Evolutionary conservation across 2,329 filamentous ascomycete genomes (phyloP), one percentile per base, ranked within the genome.

Genomic region (Fusarium penzigii): DNA sequence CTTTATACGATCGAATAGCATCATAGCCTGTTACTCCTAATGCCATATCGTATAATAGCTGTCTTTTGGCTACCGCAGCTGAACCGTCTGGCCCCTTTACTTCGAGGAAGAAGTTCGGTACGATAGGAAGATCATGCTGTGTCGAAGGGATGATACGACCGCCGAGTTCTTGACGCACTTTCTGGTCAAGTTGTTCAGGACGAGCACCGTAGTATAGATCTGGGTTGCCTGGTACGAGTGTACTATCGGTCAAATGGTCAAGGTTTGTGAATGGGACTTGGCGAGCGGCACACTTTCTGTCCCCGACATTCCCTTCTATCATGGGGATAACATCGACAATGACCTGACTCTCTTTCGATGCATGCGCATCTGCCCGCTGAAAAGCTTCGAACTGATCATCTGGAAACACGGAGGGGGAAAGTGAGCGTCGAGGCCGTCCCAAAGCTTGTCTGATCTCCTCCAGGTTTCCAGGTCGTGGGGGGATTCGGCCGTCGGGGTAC

Each of bases 21-120:
- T 29, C 70, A 65, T 42, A 74, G 67, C 1, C 57, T 72, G 44
- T 70, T n/a, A 68, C 59, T 16, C 71, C 68, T 8, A 64, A 47
- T 7, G 72, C 70, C n/a, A 68, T 68, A 55, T 75, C 64, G 49
- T 75, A 71, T 38, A 53, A 62, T 42, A 66, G 70, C 51, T 75
- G 72, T 39, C 66, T 63, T 43, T 16, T 55, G 12, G 67, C 68
- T 11, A 70, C 67, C 2, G 57, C 62, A 32, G 46, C 4, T 14
- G 46, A 44, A 11, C 68, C 67, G 52, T 71, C 58, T 2, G 70
- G 70, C 1, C 70, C 71, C 39, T 50, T 53, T 1, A 50, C 29
- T 11, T 44, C 51, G 3, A 53, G 13, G 8, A 53, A 53, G 51
- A 43, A 29, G 17, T 47, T 52, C 13, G 51, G 50, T 7, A 38